These are phyloP conservation scores for Blastomyces parvus DNA, from an alignment of 2,329 filamentous ascomycete species.

Conservation along the genomic window DNA sequence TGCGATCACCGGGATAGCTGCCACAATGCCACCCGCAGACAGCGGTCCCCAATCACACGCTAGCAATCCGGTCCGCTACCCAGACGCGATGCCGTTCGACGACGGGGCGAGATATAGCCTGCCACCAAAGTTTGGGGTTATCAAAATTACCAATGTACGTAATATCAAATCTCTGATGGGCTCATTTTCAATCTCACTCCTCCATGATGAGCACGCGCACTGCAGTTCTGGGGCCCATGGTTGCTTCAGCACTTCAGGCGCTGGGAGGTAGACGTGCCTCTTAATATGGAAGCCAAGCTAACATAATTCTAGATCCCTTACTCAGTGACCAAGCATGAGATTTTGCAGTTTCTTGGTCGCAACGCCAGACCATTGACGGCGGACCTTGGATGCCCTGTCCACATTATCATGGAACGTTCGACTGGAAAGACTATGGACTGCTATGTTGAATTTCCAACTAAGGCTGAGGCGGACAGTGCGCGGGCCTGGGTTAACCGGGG, in stretches of 20 bases:
- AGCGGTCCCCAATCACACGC: not conserved
- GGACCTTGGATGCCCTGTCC: slow-evolving; percentile 38
- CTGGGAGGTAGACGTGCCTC: not conserved
- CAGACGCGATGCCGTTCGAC: slow-evolving; percentile 24
- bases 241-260: not conserved
- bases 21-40: not conserved
- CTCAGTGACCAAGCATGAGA: slow-evolving; percentile 40
- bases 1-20: too few species aligned
- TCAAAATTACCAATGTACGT: slow-evolving; percentile 32
- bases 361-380: slow-evolving; percentile 32
- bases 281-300: slow-evolving; percentile 7
- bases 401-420: slow-evolving; percentile 49
- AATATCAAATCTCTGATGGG: not conserved
- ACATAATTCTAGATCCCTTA: slow-evolving; percentile 40
- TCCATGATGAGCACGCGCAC: not conserved
- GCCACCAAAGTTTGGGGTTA: slow-evolving; percentile 23
- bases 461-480: slow-evolving; percentile 31
- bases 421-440: slow-evolving; percentile 50
- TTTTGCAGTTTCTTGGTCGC: slow-evolving; percentile 40
- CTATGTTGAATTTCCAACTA: slow-evolving; percentile 39
- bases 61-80: slow-evolving; percentile 15
- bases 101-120: slow-evolving; percentile 17
- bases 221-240: not conserved
- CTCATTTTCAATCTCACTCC: not conserved
- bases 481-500: slow-evolving; percentile 31